Percentiles rank a stretch among this genome's conserved stretches.
These are phyloP conservation scores for Rhazya stricta DNA, from an alignment of 257 asterid genomes.

Conservation along the genomic window DNA sequence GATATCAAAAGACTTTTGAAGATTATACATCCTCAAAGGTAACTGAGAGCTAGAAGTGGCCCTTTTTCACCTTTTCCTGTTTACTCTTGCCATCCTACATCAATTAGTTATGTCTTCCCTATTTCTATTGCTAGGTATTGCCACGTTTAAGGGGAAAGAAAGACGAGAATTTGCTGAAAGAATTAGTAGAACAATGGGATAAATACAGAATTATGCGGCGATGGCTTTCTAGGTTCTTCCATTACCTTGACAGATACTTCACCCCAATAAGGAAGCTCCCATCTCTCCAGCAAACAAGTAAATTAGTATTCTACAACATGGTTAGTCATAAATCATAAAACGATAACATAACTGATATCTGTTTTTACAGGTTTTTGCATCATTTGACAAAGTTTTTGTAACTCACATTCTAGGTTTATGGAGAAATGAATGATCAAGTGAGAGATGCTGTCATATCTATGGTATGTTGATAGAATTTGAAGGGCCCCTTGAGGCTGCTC, in stretches of 20 bases:
- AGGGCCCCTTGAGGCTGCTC: background rate
- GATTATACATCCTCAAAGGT: conserved; percentile 34
- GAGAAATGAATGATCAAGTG: conserved; percentile 36
- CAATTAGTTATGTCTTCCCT: background rate
- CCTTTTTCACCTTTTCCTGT: background rate
- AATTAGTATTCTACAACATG: conserved; percentile 26
- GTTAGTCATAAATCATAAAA: conserved; percentile 6
- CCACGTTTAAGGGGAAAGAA: conserved; percentile 30
- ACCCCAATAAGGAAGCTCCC: conserved; percentile 8
- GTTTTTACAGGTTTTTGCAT: background rate
- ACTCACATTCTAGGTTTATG: conserved; percentile 21
- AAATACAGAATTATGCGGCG: conserved; percentile 22
- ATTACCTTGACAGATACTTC: conserved; percentile 29
- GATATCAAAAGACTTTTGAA: conserved; percentile 26
- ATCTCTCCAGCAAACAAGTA: conserved; percentile 30
- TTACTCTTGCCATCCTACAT: background rate
- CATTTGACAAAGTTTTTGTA: background rate
- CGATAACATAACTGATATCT: too few species aligned
- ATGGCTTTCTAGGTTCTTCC: conserved; percentile 34
- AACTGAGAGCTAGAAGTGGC: background rate
- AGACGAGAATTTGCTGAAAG: conserved; percentile 18
- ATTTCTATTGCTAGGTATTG: conserved; percentile 20
- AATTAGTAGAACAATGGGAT: conserved; percentile 31
- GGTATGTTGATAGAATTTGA: conserved; percentile 23
- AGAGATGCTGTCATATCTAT: conserved; percentile 32